Conservation (phyloP, 768 basidiomycete genomes). For the Suillus bovinus region DNA sequence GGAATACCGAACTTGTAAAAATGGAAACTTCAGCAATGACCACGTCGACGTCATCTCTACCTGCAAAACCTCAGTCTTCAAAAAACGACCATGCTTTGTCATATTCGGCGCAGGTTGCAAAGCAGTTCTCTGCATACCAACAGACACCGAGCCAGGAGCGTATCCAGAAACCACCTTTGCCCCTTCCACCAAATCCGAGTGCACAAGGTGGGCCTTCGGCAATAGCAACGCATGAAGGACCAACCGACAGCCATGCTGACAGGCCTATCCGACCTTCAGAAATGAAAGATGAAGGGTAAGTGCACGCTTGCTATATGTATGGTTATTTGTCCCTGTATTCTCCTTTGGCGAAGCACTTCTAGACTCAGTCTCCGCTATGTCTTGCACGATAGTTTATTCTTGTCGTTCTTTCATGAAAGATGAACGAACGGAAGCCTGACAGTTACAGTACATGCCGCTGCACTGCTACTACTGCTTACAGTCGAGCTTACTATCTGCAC, state of each 20-base stretch:
- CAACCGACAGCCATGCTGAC: constrained; percentile 39
- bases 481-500: constrained; percentile 30
- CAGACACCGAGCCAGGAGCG: constrained; percentile 68
- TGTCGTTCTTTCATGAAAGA: constrained; percentile 18
- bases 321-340: constrained; percentile 16
- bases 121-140: constrained; percentile 63
- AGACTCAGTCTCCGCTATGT: constrained; percentile 18
- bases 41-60: constrained; percentile 18
- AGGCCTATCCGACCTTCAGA: constrained; percentile 66
- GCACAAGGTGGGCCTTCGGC: constrained; percentile 26
- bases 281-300: constrained; percentile 86
- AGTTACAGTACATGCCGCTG: constrained; percentile 16
- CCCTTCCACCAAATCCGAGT: constrained; percentile 26
- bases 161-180: constrained; percentile 39
- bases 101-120: constrained; percentile 65
- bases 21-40: constrained; percentile 21
- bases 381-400: constrained; percentile 13
- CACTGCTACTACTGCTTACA: constrained; percentile 22
- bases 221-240: constrained; percentile 38
- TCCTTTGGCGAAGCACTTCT: constrained; percentile 12
- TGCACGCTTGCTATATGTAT: constrained; percentile 22
- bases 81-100: constrained; percentile 37
- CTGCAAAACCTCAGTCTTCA: constrained; percentile 29
- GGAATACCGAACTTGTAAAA: constrained; percentile 22
- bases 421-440: constrained; percentile 21